Base-by-base conservation (phyloP, 2,329 filamentous ascomycete genomes). In the Orbilia blumenaviensis region DNA sequence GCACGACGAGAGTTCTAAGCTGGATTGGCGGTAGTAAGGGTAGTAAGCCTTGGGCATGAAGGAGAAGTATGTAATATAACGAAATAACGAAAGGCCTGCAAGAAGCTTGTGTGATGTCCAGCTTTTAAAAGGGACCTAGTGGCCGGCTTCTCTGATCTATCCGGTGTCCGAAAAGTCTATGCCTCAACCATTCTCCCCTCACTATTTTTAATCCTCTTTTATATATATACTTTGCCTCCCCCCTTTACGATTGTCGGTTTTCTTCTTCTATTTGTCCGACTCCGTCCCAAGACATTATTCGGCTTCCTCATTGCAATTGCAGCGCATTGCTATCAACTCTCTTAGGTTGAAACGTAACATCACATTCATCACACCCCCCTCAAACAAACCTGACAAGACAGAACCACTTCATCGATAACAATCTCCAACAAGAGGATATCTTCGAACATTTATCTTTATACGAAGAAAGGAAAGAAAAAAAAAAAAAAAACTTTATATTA, bases 81-180 rank as follows among this genome's bases (percentile, higher is more conserved):
- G 46, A 64, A 71, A 69, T 63, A 60, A 60, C 42, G 50, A 36
- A 56, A 72, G 41, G 41, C 34, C 46, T 62, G 56, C 25, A 38
- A 42, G 46, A 56, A 60, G 52, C 46, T 61, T 48, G 54, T 66
- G 61, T 61, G 42, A 66, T 62, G n/a, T 38, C 60, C 62, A 60
- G 69, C 69, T 74, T 74, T 74, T 74, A 74, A 74, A 74, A 46
- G 52, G 66, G 29, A 62, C 63, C 60, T 46, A 18, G 50, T 16
- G 44, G 68, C 60, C 69, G 62, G 69, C 62, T 62, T 74, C 46
- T 74, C 62, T 50, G 44, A 74, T 67, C 62, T 48, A 67, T 56
- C 69, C 69, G 62, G 34, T 46, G 63, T 66, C 69, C 69, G 69
- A 74, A 63, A 74, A 74, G 62, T 62, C 62, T 66, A 74, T 67